phyloP scores from a whole-genome alignment of 306 rosid species.

The Ammopiptanthus mongolicus region DNA sequence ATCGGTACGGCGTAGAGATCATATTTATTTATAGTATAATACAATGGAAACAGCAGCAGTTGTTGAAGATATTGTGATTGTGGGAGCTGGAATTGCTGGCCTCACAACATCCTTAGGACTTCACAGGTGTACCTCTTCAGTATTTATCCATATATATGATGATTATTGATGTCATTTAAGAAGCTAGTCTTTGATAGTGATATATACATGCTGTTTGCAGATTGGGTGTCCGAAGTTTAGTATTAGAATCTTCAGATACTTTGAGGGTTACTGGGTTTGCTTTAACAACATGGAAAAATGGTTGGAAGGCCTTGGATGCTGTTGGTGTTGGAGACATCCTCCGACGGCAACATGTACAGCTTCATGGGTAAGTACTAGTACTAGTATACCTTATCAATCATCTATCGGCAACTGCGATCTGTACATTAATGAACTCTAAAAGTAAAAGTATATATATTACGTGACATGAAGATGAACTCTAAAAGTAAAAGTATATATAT shows the following conservation, averaged over 20 bases:
- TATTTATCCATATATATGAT: neutral
- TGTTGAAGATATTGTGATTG: constrained; percentile 57
- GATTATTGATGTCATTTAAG: neutral
- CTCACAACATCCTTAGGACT: constrained; percentile 68
- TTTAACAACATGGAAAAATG: constrained; percentile 55
- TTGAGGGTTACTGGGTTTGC: constrained; percentile 67
- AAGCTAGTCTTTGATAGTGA: neutral
- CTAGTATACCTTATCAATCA: neutral
- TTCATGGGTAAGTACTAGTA: constrained; percentile 48
- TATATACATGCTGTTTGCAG: constrained; percentile 16
- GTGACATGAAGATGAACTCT: no score
- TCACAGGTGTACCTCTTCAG: constrained; percentile 27
- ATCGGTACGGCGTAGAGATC: no score
- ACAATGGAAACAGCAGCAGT: constrained; percentile 32
- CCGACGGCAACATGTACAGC: constrained; percentile 37
- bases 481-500: no score
- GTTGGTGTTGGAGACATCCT: constrained; percentile 52
- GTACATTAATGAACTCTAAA: no score
- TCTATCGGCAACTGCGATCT: no score
- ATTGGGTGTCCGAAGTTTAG: constrained; percentile 57
- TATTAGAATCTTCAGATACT: constrained; percentile 55
- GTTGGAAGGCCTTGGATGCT: constrained; percentile 79
- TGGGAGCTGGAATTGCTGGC: constrained; percentile 83
- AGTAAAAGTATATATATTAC: no score
- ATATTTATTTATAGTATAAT: no score